Conservation (phyloP, 495 filamentous ascomycete species). For the Trichoderma orchidacearum region DNA sequence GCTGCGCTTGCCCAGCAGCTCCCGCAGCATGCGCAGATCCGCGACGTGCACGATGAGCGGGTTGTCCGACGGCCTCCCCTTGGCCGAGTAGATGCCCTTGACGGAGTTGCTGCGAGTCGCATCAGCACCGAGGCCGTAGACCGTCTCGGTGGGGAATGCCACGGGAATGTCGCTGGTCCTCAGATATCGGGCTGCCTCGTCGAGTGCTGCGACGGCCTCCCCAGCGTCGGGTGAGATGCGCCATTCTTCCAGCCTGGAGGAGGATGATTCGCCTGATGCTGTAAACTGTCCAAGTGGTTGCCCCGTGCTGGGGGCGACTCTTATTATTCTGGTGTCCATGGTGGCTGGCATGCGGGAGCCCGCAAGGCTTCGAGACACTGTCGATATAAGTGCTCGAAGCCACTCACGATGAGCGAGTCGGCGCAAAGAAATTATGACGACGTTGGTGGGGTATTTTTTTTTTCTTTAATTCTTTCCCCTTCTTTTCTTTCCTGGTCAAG, state of each 20-base stretch:
- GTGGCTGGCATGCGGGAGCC: background rate
- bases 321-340: conserved; percentile 21
- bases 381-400: background rate
- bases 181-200: conserved; percentile 45
- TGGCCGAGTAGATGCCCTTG: conserved; percentile 80
- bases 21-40: conserved; percentile 64
- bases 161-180: conserved; percentile 57
- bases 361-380: background rate
- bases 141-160: conserved; percentile 95
- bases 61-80: conserved; percentile 84
- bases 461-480: no score
- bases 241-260: conserved; percentile 8
- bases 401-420: background rate
- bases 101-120: conserved; percentile 77
- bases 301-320: conserved; percentile 8
- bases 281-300: conserved; percentile 12
- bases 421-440: background rate
- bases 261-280: background rate
- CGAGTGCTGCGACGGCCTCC: conserved; percentile 15
- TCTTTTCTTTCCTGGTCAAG: background rate
- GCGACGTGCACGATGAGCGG: conserved; percentile 87
- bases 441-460: background rate
- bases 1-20: conserved; percentile 30
- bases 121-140: conserved; percentile 93
- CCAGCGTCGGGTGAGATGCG: conserved; percentile 3